Evolutionary conservation across 2,329 filamentous ascomycete species (phyloP).

Genomic region (Claviceps sp.): DNA sequence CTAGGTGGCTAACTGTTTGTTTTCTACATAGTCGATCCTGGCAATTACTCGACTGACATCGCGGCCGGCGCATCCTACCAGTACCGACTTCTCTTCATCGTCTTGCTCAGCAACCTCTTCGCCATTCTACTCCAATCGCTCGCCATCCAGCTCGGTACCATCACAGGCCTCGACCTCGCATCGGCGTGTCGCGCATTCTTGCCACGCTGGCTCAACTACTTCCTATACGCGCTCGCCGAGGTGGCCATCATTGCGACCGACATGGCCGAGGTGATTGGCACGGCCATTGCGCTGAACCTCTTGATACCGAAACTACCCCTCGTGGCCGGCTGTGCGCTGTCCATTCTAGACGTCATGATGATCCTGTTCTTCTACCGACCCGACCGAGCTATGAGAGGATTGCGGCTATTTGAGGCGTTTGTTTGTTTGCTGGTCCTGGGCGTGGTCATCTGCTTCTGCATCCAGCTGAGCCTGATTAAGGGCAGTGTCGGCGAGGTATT

Average conservation of each 20-base stretch:
- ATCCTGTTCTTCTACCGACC: conserved; percentile 55
- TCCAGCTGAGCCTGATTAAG: conserved; percentile 50
- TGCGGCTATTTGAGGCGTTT: conserved; percentile 51
- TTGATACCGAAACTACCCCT: conserved; percentile 50
- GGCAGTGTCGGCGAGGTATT: conserved; percentile 46
- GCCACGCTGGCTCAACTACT: conserved; percentile 50
- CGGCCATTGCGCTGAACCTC: conserved; percentile 55
- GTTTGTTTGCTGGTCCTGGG: conserved; percentile 51
- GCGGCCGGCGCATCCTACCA: conserved; percentile 53
- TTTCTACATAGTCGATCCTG: conserved; percentile 35
- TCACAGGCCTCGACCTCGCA: conserved; percentile 54
- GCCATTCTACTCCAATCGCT: conserved; percentile 58
- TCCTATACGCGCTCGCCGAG: conserved; percentile 50
- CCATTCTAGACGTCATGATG: conserved; percentile 53
- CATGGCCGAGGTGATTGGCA: conserved; percentile 60
- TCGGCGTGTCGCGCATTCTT: conserved; percentile 52
- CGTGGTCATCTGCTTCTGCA: conserved; percentile 57
- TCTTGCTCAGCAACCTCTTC: conserved; percentile 56
- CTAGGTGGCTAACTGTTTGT: background rate
- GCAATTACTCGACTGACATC: conserved; percentile 60
- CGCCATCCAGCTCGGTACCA: conserved; percentile 55
- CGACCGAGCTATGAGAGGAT: conserved; percentile 41
- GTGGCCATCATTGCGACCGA: conserved; percentile 59
- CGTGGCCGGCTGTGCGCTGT: conserved; percentile 55
- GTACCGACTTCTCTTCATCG: conserved; percentile 54